phyloP scores from a whole-genome alignment of 345 rosid species.

The Sonneratia caseolaris region DNA sequence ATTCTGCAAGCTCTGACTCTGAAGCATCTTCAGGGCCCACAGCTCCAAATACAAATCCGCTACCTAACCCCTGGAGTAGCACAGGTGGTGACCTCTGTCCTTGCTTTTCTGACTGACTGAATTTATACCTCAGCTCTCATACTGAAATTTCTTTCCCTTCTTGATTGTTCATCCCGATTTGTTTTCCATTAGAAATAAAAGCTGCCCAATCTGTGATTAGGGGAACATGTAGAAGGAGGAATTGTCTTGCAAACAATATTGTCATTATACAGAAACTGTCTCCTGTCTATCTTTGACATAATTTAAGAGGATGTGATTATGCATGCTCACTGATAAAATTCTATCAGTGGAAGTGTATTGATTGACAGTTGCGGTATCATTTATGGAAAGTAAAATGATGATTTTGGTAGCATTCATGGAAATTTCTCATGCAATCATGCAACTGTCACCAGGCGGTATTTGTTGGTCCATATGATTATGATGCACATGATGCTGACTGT shows the following conservation, averaged over 20 bases:
- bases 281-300: background rate
- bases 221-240: background rate
- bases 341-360: background rate
- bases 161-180: background rate
- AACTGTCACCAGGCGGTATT: background rate
- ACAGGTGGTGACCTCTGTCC: constrained; percentile 26
- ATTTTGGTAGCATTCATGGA: background rate
- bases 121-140: background rate
- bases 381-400: background rate
- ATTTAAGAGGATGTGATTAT: background rate
- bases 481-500: background rate
- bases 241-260: background rate
- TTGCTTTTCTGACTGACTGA: background rate
- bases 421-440: background rate
- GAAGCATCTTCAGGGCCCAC: constrained; percentile 41
- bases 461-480: background rate
- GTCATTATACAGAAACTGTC: background rate
- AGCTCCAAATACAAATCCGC: constrained; percentile 70
- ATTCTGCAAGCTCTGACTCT: constrained; percentile 30
- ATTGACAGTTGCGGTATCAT: background rate
- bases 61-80: constrained; percentile 78
- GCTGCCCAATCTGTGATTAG: background rate
- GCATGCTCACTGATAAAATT: background rate
- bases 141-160: background rate
- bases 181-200: background rate